phyloP scores from a whole-genome alignment of 371 early-diverging fungal species.

The Umbelopsis sp. region DNA sequence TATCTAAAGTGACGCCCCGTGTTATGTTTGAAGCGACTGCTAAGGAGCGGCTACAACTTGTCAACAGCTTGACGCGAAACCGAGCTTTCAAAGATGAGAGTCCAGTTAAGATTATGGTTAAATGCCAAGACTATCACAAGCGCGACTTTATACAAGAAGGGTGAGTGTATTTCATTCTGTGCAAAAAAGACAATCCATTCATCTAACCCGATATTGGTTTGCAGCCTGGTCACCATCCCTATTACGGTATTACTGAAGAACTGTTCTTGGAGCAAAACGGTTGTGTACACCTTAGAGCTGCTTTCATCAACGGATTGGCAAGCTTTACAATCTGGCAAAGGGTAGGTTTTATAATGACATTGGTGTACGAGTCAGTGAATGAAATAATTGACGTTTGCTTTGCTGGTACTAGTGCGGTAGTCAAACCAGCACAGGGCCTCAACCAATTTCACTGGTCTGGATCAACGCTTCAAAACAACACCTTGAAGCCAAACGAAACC shows the following conservation, averaged over 20 bases:
- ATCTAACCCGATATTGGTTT: neutral
- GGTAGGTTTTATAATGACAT: slow-evolving; percentile 4
- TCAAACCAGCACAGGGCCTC: slow-evolving; percentile 42
- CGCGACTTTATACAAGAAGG: slow-evolving; percentile 57
- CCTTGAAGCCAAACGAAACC: slow-evolving; percentile 58
- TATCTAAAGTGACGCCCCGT: slow-evolving; percentile 33
- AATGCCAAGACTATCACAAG: slow-evolving; percentile 36
- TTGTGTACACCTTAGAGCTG: slow-evolving; percentile 59
- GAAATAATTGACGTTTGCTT: slow-evolving; percentile 1
- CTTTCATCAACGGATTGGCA: slow-evolving; percentile 49
- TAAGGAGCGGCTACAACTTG: slow-evolving; percentile 63
- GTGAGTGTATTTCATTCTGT: slow-evolving; percentile 32
- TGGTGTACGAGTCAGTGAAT: neutral
- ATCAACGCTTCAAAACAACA: slow-evolving; percentile 54
- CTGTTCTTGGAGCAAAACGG: slow-evolving; percentile 67
- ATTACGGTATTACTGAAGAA: slow-evolving; percentile 56
- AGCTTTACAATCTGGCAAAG: slow-evolving; percentile 19
- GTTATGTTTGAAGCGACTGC: slow-evolving; percentile 74
- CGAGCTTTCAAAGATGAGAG: slow-evolving; percentile 65
- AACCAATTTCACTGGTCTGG: slow-evolving; percentile 69
- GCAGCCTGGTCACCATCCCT: slow-evolving; percentile 56
- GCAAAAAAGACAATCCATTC: neutral
- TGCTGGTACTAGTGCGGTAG: neutral
- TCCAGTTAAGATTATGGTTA: slow-evolving; percentile 65
- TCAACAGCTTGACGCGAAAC: slow-evolving; percentile 64